These are phyloP conservation scores for Chlorella sp. DNA, from an alignment of 139 green algal genomes.

Conservation along the genomic window DNA sequence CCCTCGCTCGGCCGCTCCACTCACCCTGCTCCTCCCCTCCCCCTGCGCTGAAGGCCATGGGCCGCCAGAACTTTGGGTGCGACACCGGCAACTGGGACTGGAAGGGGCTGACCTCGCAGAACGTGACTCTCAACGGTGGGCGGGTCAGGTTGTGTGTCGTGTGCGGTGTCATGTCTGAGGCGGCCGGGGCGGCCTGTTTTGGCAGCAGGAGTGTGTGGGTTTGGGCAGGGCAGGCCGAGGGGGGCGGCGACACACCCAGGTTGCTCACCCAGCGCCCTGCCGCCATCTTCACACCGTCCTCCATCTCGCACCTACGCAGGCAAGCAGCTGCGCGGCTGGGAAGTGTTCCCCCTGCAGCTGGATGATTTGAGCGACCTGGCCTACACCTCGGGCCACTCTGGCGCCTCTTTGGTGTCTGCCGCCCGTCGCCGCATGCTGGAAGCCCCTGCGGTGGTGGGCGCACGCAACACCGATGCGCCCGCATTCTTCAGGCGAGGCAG, in stretches of 20 bases:
- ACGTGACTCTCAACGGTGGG: constrained; percentile 58
- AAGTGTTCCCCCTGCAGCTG: constrained; percentile 51
- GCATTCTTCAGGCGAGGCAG: constrained; percentile 37
- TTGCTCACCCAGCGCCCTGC: too few species aligned
- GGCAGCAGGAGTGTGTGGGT: too few species aligned
- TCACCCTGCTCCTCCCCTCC: background rate
- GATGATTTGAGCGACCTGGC: constrained; percentile 13
- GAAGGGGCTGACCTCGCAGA: constrained; percentile 56
- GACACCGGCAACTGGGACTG: constrained; percentile 48
- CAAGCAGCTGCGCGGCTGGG: constrained; percentile 47
- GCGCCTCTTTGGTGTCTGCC: background rate
- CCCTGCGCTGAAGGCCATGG: constrained; percentile 36
- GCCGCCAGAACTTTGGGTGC: constrained; percentile 58
- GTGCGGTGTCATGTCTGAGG: too few species aligned
- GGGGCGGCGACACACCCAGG: too few species aligned
- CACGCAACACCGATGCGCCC: background rate
- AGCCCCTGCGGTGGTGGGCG: background rate
- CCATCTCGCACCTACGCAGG: too few species aligned
- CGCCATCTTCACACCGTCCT: too few species aligned
- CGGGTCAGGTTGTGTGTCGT: background rate
- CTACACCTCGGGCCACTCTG: background rate
- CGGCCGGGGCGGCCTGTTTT: too few species aligned
- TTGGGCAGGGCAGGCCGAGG: too few species aligned
- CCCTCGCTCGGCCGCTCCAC: background rate
- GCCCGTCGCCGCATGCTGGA: constrained; percentile 7